Evolutionary conservation across 2,329 filamentous ascomycete genomes (phyloP).

Genomic region (Septoria petroselini): DNA sequence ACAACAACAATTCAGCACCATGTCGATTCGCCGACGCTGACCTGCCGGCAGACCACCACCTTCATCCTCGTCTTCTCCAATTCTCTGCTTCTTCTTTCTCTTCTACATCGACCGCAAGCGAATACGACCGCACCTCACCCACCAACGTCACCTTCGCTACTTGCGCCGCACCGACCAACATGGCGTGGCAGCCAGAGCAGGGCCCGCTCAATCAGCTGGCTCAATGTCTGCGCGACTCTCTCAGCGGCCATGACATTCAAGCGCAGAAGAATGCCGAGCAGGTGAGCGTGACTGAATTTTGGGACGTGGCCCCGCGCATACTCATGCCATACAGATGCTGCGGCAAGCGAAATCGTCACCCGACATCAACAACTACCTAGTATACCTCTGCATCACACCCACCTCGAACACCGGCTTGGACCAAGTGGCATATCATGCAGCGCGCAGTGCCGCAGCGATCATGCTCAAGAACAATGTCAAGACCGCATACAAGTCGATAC

Average conservation of each 20-base stretch:
- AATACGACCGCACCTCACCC: conserved; percentile 2
- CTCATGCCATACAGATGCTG: conserved; percentile 67
- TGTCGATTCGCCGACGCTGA: conserved; percentile 9
- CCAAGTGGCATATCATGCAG: conserved; percentile 64
- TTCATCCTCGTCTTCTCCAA: neutral
- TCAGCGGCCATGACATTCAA: conserved; percentile 75
- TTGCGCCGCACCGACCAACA: conserved; percentile 40
- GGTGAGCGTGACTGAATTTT: conserved; percentile 53
- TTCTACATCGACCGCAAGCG: neutral
- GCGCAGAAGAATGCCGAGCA: conserved; percentile 86
- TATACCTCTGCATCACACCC: conserved; percentile 77
- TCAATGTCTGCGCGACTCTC: conserved; percentile 83
- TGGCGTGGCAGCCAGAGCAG: conserved; percentile 90
- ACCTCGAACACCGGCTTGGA: conserved; percentile 57
- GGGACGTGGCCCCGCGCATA: neutral
- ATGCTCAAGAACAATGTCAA: conserved; percentile 95
- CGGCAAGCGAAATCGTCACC: conserved; percentile 81
- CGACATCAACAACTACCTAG: conserved; percentile 96
- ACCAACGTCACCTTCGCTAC: too few species aligned
- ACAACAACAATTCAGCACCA: too few species aligned
- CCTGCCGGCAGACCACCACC: neutral
- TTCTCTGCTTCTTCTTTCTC: conserved; percentile 1
- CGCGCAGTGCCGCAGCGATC: conserved; percentile 82
- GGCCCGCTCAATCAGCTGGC: conserved; percentile 87
- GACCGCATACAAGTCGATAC: conserved; percentile 69